A percentile compares a stretch with the other conserved stretches of the same genome.
Evolutionary conservation across 1,139 yeast genomes (phyloP).

Genomic region (Suhomyces coccinellae): DNA sequence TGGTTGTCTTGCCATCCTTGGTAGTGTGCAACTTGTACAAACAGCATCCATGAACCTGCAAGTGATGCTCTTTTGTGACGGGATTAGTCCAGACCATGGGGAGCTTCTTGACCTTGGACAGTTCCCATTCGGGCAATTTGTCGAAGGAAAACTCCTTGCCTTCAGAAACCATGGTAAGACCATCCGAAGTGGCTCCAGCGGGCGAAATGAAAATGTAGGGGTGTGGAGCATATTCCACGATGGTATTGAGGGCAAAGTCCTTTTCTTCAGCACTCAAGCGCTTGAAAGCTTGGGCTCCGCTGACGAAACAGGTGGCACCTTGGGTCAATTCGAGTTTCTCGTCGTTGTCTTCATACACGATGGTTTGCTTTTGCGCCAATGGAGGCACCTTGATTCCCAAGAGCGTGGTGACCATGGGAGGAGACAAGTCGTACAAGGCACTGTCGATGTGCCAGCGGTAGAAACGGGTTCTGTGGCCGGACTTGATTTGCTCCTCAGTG

Average conservation of each 20-base stretch:
- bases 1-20: slow-evolving; percentile 50
- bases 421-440: slow-evolving; percentile 79
- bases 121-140: slow-evolving; percentile 80
- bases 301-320: slow-evolving; percentile 86
- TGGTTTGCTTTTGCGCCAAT: slow-evolving; percentile 42
- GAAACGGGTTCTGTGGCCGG: slow-evolving; percentile 67
- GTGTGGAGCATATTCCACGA: slow-evolving; percentile 86
- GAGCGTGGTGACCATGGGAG: slow-evolving; percentile 82
- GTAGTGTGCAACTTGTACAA: slow-evolving; percentile 64
- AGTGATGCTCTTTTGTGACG: slow-evolving; percentile 76
- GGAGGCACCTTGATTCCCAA: slow-evolving; percentile 82
- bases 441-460: slow-evolving; percentile 95
- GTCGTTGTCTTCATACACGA: slow-evolving; percentile 61
- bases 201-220: slow-evolving; percentile 83
- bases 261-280: slow-evolving; percentile 66
- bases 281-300: slow-evolving; percentile 76
- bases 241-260: slow-evolving; percentile 69
- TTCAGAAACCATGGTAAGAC: slow-evolving; percentile 80
- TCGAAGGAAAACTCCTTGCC: slow-evolving; percentile 67
- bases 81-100: slow-evolving; percentile 94
- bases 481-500: slow-evolving; percentile 58
- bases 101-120: slow-evolving; percentile 65
- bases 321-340: slow-evolving; percentile 68
- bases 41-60: slow-evolving; percentile 88
- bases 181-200: slow-evolving; percentile 80